phyloP scores from a whole-genome alignment of 148 eudicot genomes.

The Chenopodium formosanum region DNA sequence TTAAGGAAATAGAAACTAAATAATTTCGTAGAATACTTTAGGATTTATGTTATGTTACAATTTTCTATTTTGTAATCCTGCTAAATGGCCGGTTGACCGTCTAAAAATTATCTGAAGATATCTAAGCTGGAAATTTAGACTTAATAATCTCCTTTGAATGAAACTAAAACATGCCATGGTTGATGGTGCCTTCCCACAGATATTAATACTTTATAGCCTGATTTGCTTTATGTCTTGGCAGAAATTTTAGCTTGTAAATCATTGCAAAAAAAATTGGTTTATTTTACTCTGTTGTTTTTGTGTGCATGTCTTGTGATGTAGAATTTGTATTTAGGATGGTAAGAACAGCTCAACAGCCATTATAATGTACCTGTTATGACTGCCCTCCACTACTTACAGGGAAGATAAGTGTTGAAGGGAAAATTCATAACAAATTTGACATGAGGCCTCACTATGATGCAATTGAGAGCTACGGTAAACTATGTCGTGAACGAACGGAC shows the following conservation, averaged over 20 bases:
- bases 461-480: slow-evolving; percentile 75
- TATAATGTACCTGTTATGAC: background rate
- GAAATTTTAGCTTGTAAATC: background rate
- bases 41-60: background rate
- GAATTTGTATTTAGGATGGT: background rate
- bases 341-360: background rate
- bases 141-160: background rate
- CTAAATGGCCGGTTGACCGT: background rate
- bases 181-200: background rate
- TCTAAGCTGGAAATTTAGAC: background rate
- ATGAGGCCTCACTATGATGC: slow-evolving; percentile 79
- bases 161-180: background rate
- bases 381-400: slow-evolving; percentile 35
- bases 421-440: slow-evolving; percentile 72
- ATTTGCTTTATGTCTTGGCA: background rate
- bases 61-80: background rate
- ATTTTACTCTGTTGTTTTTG: background rate
- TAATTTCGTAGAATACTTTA: background rate
- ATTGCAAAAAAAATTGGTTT: background rate
- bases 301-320: background rate
- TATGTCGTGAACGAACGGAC: slow-evolving; percentile 78
- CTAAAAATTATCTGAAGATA: background rate
- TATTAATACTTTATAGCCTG: background rate
- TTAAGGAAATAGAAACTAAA: background rate
- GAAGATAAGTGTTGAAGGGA: slow-evolving; percentile 74